Evolutionary conservation across 768 basidiomycete species (phyloP).

Genomic region (Mycena crocata): DNA sequence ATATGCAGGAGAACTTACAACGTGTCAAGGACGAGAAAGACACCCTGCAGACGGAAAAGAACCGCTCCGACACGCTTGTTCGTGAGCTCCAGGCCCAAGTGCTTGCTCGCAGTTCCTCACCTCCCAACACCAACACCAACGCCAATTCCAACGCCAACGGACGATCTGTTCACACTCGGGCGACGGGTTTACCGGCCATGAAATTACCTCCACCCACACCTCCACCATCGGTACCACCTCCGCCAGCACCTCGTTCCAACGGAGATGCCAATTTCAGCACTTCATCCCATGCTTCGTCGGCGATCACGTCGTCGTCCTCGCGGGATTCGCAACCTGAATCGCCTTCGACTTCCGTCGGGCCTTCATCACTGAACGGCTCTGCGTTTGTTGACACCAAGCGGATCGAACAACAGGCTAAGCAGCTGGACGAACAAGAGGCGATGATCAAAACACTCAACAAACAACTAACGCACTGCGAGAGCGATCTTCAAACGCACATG

Average conservation of each 20-base stretch:
- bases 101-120: conserved; percentile 66
- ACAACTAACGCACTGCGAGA: conserved; percentile 92
- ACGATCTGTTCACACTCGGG: conserved; percentile 65
- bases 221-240: conserved; percentile 88
- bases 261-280: conserved; percentile 67
- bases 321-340: conserved; percentile 80
- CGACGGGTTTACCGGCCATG: conserved; percentile 69
- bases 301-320: conserved; percentile 68
- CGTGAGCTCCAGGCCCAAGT: conserved; percentile 85
- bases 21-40: conserved; percentile 88
- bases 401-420: conserved; percentile 80
- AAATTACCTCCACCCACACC: conserved; percentile 92
- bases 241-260: conserved; percentile 74
- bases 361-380: conserved; percentile 54
- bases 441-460: conserved; percentile 97
- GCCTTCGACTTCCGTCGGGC: conserved; percentile 69
- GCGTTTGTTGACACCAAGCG: conserved; percentile 69
- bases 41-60: conserved; percentile 77
- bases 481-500: conserved; percentile 91
- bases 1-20: conserved; percentile 82
- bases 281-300: conserved; percentile 70
- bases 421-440: conserved; percentile 84
- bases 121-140: conserved; percentile 66
- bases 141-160: conserved; percentile 65
- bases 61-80: conserved; percentile 72